Conservation (phyloP, 2,329 filamentous ascomycete genomes). For the Phialophora tarda region DNA sequence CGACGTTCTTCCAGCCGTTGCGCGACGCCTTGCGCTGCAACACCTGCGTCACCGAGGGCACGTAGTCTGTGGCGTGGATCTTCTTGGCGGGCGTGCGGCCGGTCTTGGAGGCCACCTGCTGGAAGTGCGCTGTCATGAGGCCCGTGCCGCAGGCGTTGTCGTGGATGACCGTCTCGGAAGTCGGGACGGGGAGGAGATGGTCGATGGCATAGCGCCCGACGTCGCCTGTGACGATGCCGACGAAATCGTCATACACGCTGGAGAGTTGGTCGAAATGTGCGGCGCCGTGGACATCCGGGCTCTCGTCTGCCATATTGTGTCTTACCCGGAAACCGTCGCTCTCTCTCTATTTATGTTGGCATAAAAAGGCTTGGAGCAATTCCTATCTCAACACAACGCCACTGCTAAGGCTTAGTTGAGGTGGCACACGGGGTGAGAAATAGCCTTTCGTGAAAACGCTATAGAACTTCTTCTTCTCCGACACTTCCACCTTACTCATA, state of each 20-base stretch:
- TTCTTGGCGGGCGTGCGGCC: slow-evolving; percentile 3
- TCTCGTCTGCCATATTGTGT: neutral
- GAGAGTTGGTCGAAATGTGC: slow-evolving; percentile 19
- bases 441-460: too few relatives aligned
- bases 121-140: slow-evolving; percentile 29
- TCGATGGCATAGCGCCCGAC: slow-evolving; percentile 10
- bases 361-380: too few relatives aligned
- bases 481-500: too few relatives aligned
- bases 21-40: slow-evolving; percentile 1
- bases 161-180: slow-evolving; percentile 28
- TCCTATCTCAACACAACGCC: too few relatives aligned
- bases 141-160: slow-evolving; percentile 38
- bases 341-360: too few relatives aligned
- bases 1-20: slow-evolving; percentile 20
- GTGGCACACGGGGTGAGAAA: too few relatives aligned
- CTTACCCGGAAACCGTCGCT: too few relatives aligned
- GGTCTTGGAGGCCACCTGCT: slow-evolving; percentile 12
- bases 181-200: neutral
- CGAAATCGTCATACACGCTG: slow-evolving; percentile 14
- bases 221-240: slow-evolving; percentile 19
- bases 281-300: neutral
- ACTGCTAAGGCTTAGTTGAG: too few relatives aligned
- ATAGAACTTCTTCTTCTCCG: too few relatives aligned
- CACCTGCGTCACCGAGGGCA: slow-evolving; percentile 27
- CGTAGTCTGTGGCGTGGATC: slow-evolving; percentile 35